These are phyloP conservation scores for Obelidium mucronatum DNA, from an alignment of 192 early-diverging fungal species.

Conservation along the genomic window DNA sequence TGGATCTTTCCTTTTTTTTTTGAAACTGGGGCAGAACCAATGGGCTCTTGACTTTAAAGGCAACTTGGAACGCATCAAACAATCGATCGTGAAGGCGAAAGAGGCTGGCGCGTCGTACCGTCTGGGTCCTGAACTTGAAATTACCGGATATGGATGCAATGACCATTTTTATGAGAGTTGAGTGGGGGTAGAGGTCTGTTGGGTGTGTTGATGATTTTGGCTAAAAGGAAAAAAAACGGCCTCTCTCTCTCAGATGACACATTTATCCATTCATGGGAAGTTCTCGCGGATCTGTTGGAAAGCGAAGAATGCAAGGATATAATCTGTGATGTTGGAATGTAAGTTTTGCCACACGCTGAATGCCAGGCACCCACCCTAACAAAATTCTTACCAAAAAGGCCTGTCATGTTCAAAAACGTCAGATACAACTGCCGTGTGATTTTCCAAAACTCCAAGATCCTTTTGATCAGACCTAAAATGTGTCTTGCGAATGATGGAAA, in stretches of 20 bases:
- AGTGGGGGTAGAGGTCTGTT: not conserved
- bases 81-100: constrained; percentile 86
- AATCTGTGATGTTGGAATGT: constrained; percentile 95
- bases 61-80: constrained; percentile 85
- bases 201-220: not conserved
- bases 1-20: not conserved
- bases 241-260: constrained; percentile 79
- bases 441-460: constrained; percentile 78
- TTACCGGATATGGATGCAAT: constrained; percentile 97
- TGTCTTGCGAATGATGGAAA: constrained; percentile 97
- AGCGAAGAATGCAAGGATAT: constrained; percentile 76
- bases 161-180: constrained; percentile 96
- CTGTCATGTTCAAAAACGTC: constrained; percentile 86
- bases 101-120: constrained; percentile 79
- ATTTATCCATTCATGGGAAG: constrained; percentile 93
- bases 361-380: too few species aligned
- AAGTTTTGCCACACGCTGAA: too few species aligned
- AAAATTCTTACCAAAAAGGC: constrained; percentile 67
- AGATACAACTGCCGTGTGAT: constrained; percentile 98
- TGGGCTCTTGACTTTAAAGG: constrained; percentile 98
- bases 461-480: constrained; percentile 97
- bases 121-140: constrained; percentile 95
- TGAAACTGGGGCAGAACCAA: constrained; percentile 48
- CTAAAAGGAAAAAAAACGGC: not conserved
- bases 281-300: constrained; percentile 76